A percentile compares a stretch with the other conserved stretches of the same genome.
Evolutionary conservation across 257 asterid species (phyloP).

Genomic region (Asclepias syriaca): DNA sequence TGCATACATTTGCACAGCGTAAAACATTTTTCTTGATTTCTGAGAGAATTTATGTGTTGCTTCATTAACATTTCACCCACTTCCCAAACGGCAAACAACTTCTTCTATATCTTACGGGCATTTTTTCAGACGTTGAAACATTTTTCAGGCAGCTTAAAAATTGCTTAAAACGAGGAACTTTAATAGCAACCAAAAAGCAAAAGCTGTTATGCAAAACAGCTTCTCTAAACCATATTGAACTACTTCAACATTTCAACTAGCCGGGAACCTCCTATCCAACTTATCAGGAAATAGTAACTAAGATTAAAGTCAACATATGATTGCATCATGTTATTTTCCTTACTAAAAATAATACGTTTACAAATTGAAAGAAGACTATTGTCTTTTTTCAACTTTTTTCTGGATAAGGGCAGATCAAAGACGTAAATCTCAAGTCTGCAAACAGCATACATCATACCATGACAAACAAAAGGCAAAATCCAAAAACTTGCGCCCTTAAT

Average conservation of each 20-base stretch:
- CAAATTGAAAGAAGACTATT: neutral
- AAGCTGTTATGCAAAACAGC: no score
- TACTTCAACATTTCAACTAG: neutral
- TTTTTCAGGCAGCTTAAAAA: no score
- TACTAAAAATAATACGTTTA: neutral
- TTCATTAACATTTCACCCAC: no score
- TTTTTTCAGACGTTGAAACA: no score
- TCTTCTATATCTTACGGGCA: no score
- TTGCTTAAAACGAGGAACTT: no score
- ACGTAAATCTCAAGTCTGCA: neutral
- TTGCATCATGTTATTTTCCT: neutral
- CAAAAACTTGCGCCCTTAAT: no score
- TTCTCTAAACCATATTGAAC: neutral
- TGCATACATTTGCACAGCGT: no score
- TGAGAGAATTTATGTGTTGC: neutral
- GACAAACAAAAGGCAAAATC: neutral
- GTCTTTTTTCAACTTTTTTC: neutral
- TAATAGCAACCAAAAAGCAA: no score
- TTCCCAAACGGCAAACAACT: no score
- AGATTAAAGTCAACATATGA: neutral
- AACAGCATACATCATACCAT: neutral
- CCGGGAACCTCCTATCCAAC: neutral
- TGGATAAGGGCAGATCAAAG: neutral
- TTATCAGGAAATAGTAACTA: neutral
- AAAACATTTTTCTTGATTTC: neutral